These are phyloP conservation scores for Murraya koenigii DNA, from an alignment of 345 rosid species.

Conservation along the genomic window DNA sequence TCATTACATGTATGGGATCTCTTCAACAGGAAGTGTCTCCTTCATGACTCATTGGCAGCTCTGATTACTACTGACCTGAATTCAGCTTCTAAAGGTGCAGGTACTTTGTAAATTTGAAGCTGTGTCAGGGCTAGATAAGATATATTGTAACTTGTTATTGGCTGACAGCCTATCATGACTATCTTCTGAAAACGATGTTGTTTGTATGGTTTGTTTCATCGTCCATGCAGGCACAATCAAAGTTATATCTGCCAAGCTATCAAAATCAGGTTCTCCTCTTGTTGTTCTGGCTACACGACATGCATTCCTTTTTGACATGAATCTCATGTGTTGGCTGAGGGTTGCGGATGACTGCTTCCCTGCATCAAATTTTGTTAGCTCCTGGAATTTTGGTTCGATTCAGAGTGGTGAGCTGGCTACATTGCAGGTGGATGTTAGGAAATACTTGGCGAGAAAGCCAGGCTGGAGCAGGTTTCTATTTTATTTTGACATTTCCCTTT, in stretches of 20 bases:
- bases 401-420: conserved; percentile 94
- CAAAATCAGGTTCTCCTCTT: conserved; percentile 94
- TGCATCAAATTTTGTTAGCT: conserved; percentile 90
- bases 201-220: not conserved
- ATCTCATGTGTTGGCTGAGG: conserved; percentile 96
- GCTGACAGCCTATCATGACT: not conserved
- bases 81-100: conserved; percentile 54
- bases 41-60: conserved; percentile 79
- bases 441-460: conserved; percentile 94
- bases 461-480: conserved; percentile 89
- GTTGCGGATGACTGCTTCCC: conserved; percentile 99
- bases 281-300: conserved; percentile 94
- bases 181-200: conserved; percentile 6
- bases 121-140: not conserved
- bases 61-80: conserved; percentile 52
- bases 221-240: conserved; percentile 65
- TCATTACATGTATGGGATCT: conserved; percentile 87
- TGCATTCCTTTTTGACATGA: conserved; percentile 85
- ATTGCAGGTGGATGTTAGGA: conserved; percentile 90
- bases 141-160: not conserved
- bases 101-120: conserved; percentile 3
- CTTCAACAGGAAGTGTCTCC: conserved; percentile 65
- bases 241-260: conserved; percentile 86
- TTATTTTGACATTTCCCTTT: not conserved
- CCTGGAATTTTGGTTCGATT: conserved; percentile 84